Percentiles rank a stretch among this genome's conserved stretches.
phyloP scores from a whole-genome alignment of 768 basidiomycete genomes.

The Leucocoprinus leucothites region DNA sequence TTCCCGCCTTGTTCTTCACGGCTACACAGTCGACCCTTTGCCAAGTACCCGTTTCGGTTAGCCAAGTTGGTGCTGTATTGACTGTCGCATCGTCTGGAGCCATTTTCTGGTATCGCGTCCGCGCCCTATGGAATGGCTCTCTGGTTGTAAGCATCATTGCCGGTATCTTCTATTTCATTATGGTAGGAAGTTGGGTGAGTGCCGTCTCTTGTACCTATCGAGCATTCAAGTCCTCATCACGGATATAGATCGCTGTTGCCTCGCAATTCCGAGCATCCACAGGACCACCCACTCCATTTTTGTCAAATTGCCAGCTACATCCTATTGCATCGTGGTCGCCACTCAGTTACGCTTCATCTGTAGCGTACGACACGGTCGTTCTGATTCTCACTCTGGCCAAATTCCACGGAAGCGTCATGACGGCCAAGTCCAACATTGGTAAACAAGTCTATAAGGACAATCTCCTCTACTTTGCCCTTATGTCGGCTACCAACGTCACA shows the following conservation, averaged over 20 bases:
- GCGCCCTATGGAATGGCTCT: conserved; percentile 5
- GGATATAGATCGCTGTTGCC: neutral
- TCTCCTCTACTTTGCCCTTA: conserved; percentile 6
- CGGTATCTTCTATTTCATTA: conserved; percentile 4
- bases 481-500: neutral
- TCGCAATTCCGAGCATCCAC: conserved; percentile 3
- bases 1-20: conserved; percentile 6
- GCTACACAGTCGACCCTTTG: neutral
- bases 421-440: neutral
- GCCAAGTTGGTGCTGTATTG: conserved; percentile 1
- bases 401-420: neutral
- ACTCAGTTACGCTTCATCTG: conserved; percentile 7
- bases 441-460: conserved; percentile 7
- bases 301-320: conserved; percentile 5
- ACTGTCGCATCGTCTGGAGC: conserved; percentile 7
- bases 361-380: conserved; percentile 4
- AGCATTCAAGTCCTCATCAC: too few relatives aligned
- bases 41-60: conserved; percentile 1
- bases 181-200: conserved; percentile 7
- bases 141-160: neutral
- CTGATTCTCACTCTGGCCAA: neutral
- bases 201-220: too few relatives aligned
- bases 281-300: neutral
- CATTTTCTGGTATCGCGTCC: conserved; percentile 5
- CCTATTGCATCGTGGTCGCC: conserved; percentile 4